Conservation (phyloP, 805 yeast genomes). For the Dipodascopsis uninucleata region DNA sequence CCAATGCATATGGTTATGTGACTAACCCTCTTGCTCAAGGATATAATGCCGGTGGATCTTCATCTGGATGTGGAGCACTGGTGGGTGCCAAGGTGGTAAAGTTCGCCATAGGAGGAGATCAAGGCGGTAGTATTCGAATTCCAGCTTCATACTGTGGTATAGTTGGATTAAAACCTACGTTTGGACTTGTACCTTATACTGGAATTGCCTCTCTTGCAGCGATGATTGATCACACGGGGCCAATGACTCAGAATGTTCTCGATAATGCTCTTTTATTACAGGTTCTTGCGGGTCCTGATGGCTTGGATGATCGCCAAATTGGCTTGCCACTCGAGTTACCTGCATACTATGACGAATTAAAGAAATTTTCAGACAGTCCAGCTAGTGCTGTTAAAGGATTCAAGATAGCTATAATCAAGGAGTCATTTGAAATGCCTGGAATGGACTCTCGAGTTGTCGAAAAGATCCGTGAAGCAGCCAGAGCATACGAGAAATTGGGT, state of each 20-base stretch:
- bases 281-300: conserved; percentile 40
- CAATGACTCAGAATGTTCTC: conserved; percentile 40
- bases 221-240: conserved; percentile 41
- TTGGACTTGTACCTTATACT: conserved; percentile 43
- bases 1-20: conserved; percentile 43
- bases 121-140: conserved; percentile 50
- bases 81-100: conserved; percentile 49
- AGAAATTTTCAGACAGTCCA: conserved; percentile 8
- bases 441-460: conserved; percentile 35
- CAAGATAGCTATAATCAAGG: conserved; percentile 38
- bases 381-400: conserved; percentile 33
- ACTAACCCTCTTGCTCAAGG: conserved; percentile 43
- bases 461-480: conserved; percentile 34
- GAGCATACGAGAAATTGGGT: conserved; percentile 36
- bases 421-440: conserved; percentile 38
- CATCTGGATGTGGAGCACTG: conserved; percentile 54
- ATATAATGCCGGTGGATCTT: conserved; percentile 48
- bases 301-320: conserved; percentile 37
- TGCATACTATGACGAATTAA: conserved; percentile 29
- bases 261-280: conserved; percentile 37
- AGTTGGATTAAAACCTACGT: conserved; percentile 46
- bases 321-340: conserved; percentile 30
- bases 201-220: conserved; percentile 40
- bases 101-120: conserved; percentile 48
- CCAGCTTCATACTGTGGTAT: conserved; percentile 46